Evolutionary conservation across 116 monocot species (phyloP), one percentile per base, ranked within the genome.

Genomic region (Phalaenopsis hybrid): DNA sequence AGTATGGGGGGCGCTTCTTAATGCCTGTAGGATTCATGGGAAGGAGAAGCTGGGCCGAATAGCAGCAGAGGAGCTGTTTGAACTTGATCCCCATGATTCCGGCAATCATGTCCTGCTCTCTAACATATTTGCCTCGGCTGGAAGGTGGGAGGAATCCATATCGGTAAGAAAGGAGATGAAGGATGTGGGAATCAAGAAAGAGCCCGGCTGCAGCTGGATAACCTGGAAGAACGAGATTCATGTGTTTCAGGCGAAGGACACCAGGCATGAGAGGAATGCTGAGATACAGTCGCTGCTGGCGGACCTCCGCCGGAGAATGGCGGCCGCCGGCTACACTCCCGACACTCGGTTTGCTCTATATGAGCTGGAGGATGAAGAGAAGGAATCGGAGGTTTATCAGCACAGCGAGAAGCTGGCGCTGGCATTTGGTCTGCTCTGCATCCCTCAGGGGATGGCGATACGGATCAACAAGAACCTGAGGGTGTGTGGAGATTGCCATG

Each of bases 1-100:
- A 0, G 88, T 96, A 8, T 96, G 96, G 96, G 93, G 93, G 7
- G 91, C 96, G 6, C 88, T 96, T 46, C 90, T 96, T 69, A 87
- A 86, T 31, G 89, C 93, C 65, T 96, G 96, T 58, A 90, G 70
- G 79, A 78, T 96, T 78, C 93, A 96, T 75, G 87, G 93, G 0
- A 91, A 92, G 75, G 82, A 81, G 67, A 85, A 90, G 68, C 50
- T 96, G 63, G 96, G 92, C 21, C 88, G 81, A 76, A 82, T 93
- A 37, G 93, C 93, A 4, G 96, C 93, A 4, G 86, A 87, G 76
- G 90, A 82, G 57, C 81, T 96, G 81, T 92, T 91, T 34, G 85
- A 90, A 78, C 83, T 96, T 23, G 96, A 96, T 57, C 92, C 96
- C 0, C 51, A 48, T n/a, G 93, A 96, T 59, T 89, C 90, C 0